Evolutionary conservation across 2,329 filamentous ascomycete species (phyloP).

Genomic region (Annulohypoxylon truncatum): DNA sequence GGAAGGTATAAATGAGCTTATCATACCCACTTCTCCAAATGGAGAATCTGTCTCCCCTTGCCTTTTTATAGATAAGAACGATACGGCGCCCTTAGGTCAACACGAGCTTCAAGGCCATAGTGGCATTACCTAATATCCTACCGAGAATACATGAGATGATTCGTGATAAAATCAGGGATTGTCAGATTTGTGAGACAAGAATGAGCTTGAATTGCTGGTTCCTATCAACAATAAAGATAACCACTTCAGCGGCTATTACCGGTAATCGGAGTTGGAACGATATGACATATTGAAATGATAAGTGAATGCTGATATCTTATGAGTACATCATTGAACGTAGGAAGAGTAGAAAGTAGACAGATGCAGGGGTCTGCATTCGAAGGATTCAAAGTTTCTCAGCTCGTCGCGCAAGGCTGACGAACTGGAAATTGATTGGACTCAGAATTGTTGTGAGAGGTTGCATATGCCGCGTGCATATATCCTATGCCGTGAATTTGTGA

Average conservation of each 20-base stretch:
- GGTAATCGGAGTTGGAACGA: background rate
- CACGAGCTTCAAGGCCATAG: background rate
- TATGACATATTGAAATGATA: background rate
- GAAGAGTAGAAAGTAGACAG: background rate
- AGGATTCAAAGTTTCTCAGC: background rate
- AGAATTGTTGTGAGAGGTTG: background rate
- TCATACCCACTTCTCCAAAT: conserved; percentile 20
- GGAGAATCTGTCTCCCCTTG: background rate
- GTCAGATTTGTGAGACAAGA: background rate
- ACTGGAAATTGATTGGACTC: conserved; percentile 10
- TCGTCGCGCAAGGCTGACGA: background rate
- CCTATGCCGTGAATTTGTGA: background rate
- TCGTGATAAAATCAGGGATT: background rate
- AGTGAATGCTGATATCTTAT: background rate
- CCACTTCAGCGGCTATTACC: background rate
- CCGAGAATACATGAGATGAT: background rate
- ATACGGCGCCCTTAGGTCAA: background rate
- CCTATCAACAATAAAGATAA: background rate
- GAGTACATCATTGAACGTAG: too few species aligned
- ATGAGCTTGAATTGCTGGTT: background rate
- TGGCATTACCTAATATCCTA: background rate
- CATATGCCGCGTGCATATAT: background rate
- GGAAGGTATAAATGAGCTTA: conserved; percentile 19
- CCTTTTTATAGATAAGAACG: background rate
- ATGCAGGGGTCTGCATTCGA: background rate